Conservation (phyloP, 306 rosid species). For the Citrullus amarus region DNA sequence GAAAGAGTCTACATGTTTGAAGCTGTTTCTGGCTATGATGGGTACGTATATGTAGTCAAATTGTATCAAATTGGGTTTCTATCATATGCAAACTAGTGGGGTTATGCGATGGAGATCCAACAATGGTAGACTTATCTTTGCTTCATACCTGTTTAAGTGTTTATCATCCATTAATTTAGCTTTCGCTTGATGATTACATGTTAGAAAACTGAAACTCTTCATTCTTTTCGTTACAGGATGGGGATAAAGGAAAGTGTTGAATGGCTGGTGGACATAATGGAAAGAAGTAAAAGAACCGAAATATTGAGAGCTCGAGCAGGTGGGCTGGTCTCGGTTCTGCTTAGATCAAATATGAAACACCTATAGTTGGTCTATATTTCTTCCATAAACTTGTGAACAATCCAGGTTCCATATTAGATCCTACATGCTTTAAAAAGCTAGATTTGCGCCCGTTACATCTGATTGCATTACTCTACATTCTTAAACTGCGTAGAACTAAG, state of each 20-base stretch:
- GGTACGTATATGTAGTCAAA: conserved; percentile 32
- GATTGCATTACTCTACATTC: background rate
- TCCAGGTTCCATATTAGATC: background rate
- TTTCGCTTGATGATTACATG: background rate
- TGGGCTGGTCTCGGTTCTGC: conserved; percentile 39
- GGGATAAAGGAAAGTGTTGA: conserved; percentile 84
- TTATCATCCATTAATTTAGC: background rate
- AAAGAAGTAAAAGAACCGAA: conserved; percentile 95
- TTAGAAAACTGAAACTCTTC: background rate
- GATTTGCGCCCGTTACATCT: background rate
- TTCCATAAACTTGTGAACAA: no score
- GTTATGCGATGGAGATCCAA: background rate
- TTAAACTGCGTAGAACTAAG: background rate
- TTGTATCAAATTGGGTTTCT: background rate
- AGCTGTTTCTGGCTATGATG: conserved; percentile 90
- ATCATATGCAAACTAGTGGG: background rate
- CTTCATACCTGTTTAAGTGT: background rate
- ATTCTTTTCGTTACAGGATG: conserved; percentile 39
- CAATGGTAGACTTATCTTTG: background rate
- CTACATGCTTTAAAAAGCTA: conserved; percentile 9
- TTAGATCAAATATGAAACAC: conserved; percentile 16
- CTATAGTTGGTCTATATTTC: conserved; percentile 14
- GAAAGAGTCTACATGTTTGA: conserved; percentile 93
- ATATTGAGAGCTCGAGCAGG: conserved; percentile 73
- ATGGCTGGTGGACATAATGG: conserved; percentile 96